phyloP scores from a whole-genome alignment of 768 basidiomycete genomes.

The Rickenella mellea region DNA sequence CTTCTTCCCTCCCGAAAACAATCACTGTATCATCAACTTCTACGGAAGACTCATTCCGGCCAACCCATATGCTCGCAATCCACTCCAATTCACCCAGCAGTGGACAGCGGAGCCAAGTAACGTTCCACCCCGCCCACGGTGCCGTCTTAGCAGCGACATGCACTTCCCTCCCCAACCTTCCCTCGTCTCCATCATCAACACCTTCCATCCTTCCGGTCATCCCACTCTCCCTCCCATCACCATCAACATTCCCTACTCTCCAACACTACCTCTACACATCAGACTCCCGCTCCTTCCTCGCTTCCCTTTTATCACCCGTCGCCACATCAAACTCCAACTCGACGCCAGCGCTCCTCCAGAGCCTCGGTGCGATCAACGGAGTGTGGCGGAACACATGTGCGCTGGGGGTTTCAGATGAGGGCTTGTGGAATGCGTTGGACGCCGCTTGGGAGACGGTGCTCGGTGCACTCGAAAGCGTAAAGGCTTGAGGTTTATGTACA shows the following conservation, averaged over 20 bases:
- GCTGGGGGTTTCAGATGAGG: constrained; percentile 58
- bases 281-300: constrained; percentile 37
- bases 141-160: constrained; percentile 64
- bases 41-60: constrained; percentile 24
- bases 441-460: constrained; percentile 58
- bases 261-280: constrained; percentile 62
- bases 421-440: constrained; percentile 60
- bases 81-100: constrained; percentile 20
- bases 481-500: too few relatives aligned
- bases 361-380: constrained; percentile 44
- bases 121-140: constrained; percentile 61
- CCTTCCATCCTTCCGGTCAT: constrained; percentile 43
- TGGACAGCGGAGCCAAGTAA: constrained; percentile 14
- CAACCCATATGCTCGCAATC: constrained; percentile 31
- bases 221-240: constrained; percentile 52
- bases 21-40: too few relatives aligned
- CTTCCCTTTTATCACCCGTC: constrained; percentile 27
- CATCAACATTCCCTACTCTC: constrained; percentile 49
- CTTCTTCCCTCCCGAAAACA: neutral
- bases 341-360: constrained; percentile 40
- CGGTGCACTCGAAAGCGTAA: too few relatives aligned
- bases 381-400: constrained; percentile 66
- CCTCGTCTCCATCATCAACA: constrained; percentile 18
- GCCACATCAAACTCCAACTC: constrained; percentile 15
- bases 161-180: constrained; percentile 49